Conservation (phyloP, 225 moss, liverwort and hornwort species). For the Bryum argenteum region DNA sequence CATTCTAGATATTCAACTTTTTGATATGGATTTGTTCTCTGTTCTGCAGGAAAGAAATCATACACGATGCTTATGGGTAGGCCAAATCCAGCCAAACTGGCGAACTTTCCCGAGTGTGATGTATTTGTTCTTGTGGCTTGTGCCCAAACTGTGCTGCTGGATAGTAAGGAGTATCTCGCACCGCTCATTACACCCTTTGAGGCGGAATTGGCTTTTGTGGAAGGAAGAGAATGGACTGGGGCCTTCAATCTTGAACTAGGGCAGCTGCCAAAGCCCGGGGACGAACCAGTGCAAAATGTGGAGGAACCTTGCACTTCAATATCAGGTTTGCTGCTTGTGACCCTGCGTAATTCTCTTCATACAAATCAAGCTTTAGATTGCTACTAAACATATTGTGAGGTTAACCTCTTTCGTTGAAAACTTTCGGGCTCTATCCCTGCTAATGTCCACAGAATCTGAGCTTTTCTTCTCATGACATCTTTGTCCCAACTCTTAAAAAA, state of each 20-base stretch:
- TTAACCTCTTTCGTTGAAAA: neutral
- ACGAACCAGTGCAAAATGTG: slow-evolving; percentile 12
- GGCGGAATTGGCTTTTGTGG: slow-evolving; percentile 87
- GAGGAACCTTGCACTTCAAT: slow-evolving; percentile 16
- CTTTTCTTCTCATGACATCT: neutral
- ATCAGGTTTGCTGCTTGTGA: slow-evolving; percentile 39
- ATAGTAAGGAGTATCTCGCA: slow-evolving; percentile 89
- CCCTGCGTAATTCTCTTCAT: neutral
- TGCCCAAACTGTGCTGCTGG: slow-evolving; percentile 81
- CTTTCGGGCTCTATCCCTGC: neutral
- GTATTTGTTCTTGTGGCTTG: slow-evolving; percentile 95
- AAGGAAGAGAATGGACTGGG: slow-evolving; percentile 91
- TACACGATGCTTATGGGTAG: slow-evolving; percentile 97
- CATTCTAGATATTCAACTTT: neutral
- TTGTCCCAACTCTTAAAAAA: neutral
- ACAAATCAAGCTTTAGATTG: neutral
- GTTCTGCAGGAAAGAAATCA: slow-evolving; percentile 68
- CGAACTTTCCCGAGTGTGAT: slow-evolving; percentile 99
- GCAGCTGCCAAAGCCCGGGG: slow-evolving; percentile 37
- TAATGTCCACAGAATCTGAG: neutral
- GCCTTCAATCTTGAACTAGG: slow-evolving; percentile 69
- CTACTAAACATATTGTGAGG: neutral
- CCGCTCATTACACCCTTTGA: slow-evolving; percentile 94
- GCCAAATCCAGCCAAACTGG: slow-evolving; percentile 94
- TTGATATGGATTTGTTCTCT: neutral